A percentile compares a stretch with the other conserved stretches of the same genome.
phyloP scores from a whole-genome alignment of 2,329 filamentous ascomycete genomes.

The Hypoxylon sp. region DNA sequence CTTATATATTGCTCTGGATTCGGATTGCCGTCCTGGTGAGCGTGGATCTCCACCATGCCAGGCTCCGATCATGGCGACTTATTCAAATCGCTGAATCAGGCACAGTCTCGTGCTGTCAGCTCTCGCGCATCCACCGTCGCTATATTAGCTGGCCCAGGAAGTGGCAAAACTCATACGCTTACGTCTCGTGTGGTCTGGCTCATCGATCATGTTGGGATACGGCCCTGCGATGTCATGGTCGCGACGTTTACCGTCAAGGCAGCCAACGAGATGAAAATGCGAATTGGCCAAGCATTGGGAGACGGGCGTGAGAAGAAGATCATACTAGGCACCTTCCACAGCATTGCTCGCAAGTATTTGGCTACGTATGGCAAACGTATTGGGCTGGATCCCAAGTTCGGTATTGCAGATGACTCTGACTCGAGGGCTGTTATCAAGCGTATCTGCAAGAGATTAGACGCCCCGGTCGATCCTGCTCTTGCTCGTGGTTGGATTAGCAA shows the following conservation, averaged over 20 bases:
- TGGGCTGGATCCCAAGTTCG: slow-evolving; percentile 85
- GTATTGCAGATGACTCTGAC: slow-evolving; percentile 89
- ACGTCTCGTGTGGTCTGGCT: slow-evolving; percentile 94
- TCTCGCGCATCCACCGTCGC: slow-evolving; percentile 70
- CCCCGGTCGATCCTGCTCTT: slow-evolving; percentile 76
- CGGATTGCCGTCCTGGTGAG: slow-evolving; percentile 19
- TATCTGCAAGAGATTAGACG: slow-evolving; percentile 81
- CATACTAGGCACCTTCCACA: slow-evolving; percentile 94
- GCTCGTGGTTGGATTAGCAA: slow-evolving; percentile 84
- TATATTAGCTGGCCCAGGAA: slow-evolving; percentile 77
- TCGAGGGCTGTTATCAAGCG: slow-evolving; percentile 83
- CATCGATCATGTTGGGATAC: slow-evolving; percentile 77
- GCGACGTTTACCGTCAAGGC: slow-evolving; percentile 98
- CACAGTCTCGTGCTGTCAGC: slow-evolving; percentile 70
- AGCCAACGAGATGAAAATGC: slow-evolving; percentile 90
- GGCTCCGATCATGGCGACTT: slow-evolving; percentile 52
- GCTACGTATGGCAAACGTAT: slow-evolving; percentile 87
- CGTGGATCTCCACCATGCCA: slow-evolving; percentile 44
- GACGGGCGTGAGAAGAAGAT: slow-evolving; percentile 81
- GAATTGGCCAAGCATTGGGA: slow-evolving; percentile 86
- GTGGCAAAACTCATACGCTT: slow-evolving; percentile 94
- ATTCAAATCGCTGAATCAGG: slow-evolving; percentile 67
- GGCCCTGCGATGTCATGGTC: slow-evolving; percentile 90
- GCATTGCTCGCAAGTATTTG: slow-evolving; percentile 88
- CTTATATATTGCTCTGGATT: background rate